These are phyloP conservation scores for Aspergillus aculeatus DNA, from an alignment of 2,329 filamentous ascomycete species.

Conservation along the genomic window DNA sequence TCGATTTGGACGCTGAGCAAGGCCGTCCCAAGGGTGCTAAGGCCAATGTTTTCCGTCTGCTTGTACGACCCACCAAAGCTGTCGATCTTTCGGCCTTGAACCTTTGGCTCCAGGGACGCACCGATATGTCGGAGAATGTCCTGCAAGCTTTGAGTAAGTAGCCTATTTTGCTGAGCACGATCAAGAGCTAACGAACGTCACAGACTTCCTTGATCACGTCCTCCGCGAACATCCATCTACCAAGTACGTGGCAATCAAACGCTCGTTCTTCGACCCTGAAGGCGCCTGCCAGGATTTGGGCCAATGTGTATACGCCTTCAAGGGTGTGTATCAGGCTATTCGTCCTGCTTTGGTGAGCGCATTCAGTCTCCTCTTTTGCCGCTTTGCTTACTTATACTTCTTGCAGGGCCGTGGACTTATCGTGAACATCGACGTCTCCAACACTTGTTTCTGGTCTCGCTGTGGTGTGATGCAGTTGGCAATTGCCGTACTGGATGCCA, in stretches of 20 bases:
- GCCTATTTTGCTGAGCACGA: not conserved
- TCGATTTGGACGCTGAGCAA: slow-evolving; percentile 72
- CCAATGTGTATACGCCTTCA: slow-evolving; percentile 71
- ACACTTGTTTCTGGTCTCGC: slow-evolving; percentile 79
- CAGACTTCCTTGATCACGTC: slow-evolving; percentile 82
- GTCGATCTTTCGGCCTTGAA: slow-evolving; percentile 68
- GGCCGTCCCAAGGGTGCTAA: slow-evolving; percentile 40
- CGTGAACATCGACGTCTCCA: slow-evolving; percentile 87
- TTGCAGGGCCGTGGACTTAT: slow-evolving; percentile 63
- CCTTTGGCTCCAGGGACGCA: slow-evolving; percentile 62
- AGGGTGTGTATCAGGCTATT: slow-evolving; percentile 85
- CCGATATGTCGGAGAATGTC: slow-evolving; percentile 63
- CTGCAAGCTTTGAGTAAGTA: slow-evolving; percentile 72
- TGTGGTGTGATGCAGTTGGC: slow-evolving; percentile 38
- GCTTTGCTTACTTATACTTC: slow-evolving; percentile 25
- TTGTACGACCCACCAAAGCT: slow-evolving; percentile 62
- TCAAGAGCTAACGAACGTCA: slow-evolving; percentile 7
- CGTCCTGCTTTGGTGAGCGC: slow-evolving; percentile 63
- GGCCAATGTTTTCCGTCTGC: slow-evolving; percentile 56
- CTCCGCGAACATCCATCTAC: slow-evolving; percentile 75
- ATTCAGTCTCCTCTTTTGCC: not conserved
- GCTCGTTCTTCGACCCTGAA: slow-evolving; percentile 71
- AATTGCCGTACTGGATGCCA: slow-evolving; percentile 31
- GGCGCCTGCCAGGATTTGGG: slow-evolving; percentile 57
- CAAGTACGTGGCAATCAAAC: slow-evolving; percentile 69